Base-by-base conservation (phyloP, 2,329 filamentous ascomycete species). In the Aspergillus piperis region DNA sequence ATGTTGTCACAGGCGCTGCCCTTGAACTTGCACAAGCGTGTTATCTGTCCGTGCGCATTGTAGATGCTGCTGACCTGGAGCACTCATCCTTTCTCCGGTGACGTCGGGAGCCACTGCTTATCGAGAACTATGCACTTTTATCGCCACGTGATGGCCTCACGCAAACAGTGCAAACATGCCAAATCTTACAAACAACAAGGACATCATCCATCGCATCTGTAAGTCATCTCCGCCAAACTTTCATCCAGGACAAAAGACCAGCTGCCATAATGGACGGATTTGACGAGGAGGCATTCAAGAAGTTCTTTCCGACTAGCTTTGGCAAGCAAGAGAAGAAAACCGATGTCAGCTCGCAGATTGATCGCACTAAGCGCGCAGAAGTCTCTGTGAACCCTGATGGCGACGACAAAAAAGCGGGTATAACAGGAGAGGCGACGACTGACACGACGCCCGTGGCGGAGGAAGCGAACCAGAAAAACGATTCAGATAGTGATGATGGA, bases 271-370 rank as follows among this genome's bases (percentile, higher is more conserved):
- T 79, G 77, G 77, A 78, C 47, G 75, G 67, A 2, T 78, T 79
- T 59, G 70, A 86, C 57, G 78, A 81, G 62, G 78, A 80, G 57
- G 73, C 72, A 11, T 77, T 81, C 57, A 78, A 76, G 55, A 75
- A 78, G 58, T 96, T 92, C 72, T 79, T 97, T 62, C 93, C 94
- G 0, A 83, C 88, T 2, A 86, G 91, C 0, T 97, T 98, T 73
- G 94, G 94, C 55, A 96, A 94, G 75, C 89, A 90, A 73, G 83
- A 87, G 39, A 88, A 86, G 68, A 86, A 88, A 64, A 81, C 90
- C 68, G 87, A 96, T 75, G 83, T 94, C 64, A 85, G 87, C 56
- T 88, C 88, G 59, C 93, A 96, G 77, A 90, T 98, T 66, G 88
- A 94, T 69, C 86, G 87, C 68, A 90, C 88, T 68, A 90, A 89